A percentile compares a stretch with the other conserved stretches of the same genome.
Evolutionary conservation across 345 rosid species (phyloP).

Genomic region (Fremontodendron californicum): DNA sequence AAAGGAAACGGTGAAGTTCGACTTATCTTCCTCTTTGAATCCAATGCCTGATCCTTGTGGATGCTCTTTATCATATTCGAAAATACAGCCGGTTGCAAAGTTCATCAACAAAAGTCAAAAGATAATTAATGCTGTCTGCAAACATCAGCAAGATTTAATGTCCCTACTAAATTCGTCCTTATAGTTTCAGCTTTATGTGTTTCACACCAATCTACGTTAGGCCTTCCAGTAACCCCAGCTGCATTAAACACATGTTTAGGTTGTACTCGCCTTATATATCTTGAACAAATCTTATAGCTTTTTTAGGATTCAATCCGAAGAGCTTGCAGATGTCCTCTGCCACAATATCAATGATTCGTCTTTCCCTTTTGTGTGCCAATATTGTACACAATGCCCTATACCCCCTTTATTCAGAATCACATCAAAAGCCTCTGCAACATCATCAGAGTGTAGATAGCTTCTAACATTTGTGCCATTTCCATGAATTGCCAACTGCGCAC

Average conservation of each 20-base stretch:
- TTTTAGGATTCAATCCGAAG: slow-evolving; percentile 33
- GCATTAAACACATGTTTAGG: slow-evolving; percentile 61
- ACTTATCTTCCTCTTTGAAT: slow-evolving; percentile 54
- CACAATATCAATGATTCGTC: slow-evolving; percentile 55
- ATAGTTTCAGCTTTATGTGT: slow-evolving; percentile 48
- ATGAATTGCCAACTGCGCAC: slow-evolving; percentile 50
- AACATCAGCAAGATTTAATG: slow-evolving; percentile 50
- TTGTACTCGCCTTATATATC: slow-evolving; percentile 32
- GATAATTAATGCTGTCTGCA: slow-evolving; percentile 32
- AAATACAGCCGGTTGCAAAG: slow-evolving; percentile 57
- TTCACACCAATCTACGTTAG: slow-evolving; percentile 61
- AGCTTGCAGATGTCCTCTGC: slow-evolving; percentile 54
- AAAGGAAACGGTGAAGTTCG: slow-evolving; percentile 46
- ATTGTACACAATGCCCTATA: slow-evolving; percentile 58
- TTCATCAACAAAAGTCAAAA: slow-evolving; percentile 49
- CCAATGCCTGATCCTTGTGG: slow-evolving; percentile 48
- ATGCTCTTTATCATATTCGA: slow-evolving; percentile 47
- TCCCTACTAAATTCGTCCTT: slow-evolving; percentile 43
- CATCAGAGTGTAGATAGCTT: slow-evolving; percentile 57
- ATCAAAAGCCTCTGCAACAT: slow-evolving; percentile 68
- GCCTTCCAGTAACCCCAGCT: slow-evolving; percentile 56
- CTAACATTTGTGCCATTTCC: slow-evolving; percentile 64
- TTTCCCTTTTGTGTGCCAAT: slow-evolving; percentile 56
- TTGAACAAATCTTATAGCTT: slow-evolving; percentile 41
- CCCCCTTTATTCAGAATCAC: slow-evolving; percentile 60